Percentiles rank a stretch among this genome's conserved stretches.
Evolutionary conservation across 768 basidiomycete genomes (phyloP).

Genomic region (Lactifluus volemus): DNA sequence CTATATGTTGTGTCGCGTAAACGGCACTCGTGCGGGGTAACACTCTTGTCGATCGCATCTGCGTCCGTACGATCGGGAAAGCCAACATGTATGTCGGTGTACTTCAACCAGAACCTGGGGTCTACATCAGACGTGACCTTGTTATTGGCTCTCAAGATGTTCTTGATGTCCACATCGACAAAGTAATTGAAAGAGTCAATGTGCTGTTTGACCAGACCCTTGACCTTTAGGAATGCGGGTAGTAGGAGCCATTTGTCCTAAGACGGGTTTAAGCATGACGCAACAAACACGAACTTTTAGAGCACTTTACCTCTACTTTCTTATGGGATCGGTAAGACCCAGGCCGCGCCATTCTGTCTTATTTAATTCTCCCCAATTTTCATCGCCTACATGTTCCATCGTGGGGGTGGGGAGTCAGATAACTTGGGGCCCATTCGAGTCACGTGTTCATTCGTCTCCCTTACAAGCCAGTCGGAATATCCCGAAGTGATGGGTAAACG

Average conservation of each 20-base stretch:
- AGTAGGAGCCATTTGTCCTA: conserved; percentile 99
- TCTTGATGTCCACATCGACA: conserved; percentile 94
- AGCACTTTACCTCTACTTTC: conserved; percentile 67
- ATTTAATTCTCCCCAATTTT: conserved; percentile 53
- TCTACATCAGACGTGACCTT: conserved; percentile 96
- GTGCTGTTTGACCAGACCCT: conserved; percentile 98
- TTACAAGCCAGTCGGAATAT: too few species aligned
- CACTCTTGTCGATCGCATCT: conserved; percentile 64
- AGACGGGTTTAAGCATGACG: background rate
- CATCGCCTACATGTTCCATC: conserved; percentile 24
- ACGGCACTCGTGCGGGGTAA: conserved; percentile 96
- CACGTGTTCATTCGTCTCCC: too few species aligned
- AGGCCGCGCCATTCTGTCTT: conserved; percentile 64
- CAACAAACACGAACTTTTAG: background rate
- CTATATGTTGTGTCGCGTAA: conserved; percentile 92
- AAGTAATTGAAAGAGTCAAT: conserved; percentile 99
- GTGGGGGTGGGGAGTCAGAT: background rate
- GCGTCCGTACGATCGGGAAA: conserved; percentile 85
- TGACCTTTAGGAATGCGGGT: conserved; percentile 94
- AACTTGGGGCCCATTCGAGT: too few species aligned
- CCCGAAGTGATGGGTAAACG: too few species aligned
- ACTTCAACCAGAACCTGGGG: conserved; percentile 93
- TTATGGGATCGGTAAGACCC: conserved; percentile 82
- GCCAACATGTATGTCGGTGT: conserved; percentile 90
- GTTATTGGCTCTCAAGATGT: conserved; percentile 88